Evolutionary conservation across 805 yeast genomes (phyloP).

Genomic region (Candida khao-thaluensis): DNA sequence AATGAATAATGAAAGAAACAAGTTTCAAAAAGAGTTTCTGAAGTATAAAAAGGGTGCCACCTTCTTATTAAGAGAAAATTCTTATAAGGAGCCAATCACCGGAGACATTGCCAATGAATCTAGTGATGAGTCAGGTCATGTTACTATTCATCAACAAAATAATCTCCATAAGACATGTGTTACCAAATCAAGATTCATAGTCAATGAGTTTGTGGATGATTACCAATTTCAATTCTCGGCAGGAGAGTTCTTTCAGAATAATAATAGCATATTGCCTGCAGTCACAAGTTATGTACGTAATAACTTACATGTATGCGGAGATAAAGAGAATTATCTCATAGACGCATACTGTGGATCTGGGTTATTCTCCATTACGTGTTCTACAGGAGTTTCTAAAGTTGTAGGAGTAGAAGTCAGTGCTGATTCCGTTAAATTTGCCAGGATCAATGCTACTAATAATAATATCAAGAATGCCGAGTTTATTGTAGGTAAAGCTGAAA

Average conservation of each 20-base stretch:
- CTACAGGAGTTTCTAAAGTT: constrained; percentile 75
- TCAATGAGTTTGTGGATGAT: constrained; percentile 73
- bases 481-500: constrained; percentile 89
- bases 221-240: constrained; percentile 84
- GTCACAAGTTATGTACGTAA: constrained; percentile 80
- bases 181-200: constrained; percentile 74
- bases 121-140: constrained; percentile 24
- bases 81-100: constrained; percentile 33
- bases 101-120: constrained; percentile 26
- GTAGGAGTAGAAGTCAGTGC: constrained; percentile 94
- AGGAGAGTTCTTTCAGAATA: constrained; percentile 79
- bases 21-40: constrained; percentile 48
- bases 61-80: constrained; percentile 76
- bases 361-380: constrained; percentile 82
- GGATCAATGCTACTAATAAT: constrained; percentile 73
- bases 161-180: constrained; percentile 66
- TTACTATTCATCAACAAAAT: constrained; percentile 26
- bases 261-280: constrained; percentile 74
- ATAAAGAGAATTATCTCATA: constrained; percentile 59
- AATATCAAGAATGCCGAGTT: constrained; percentile 76
- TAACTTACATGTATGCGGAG: constrained; percentile 47
- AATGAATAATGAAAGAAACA: constrained; percentile 62
- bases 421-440: constrained; percentile 87
- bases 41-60: constrained; percentile 79
- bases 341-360: constrained; percentile 98